Evolutionary conservation across 495 filamentous ascomycete species (phyloP), one percentile per base, ranked within the genome.

Genomic region (Recurvomyces mirabilis): DNA sequence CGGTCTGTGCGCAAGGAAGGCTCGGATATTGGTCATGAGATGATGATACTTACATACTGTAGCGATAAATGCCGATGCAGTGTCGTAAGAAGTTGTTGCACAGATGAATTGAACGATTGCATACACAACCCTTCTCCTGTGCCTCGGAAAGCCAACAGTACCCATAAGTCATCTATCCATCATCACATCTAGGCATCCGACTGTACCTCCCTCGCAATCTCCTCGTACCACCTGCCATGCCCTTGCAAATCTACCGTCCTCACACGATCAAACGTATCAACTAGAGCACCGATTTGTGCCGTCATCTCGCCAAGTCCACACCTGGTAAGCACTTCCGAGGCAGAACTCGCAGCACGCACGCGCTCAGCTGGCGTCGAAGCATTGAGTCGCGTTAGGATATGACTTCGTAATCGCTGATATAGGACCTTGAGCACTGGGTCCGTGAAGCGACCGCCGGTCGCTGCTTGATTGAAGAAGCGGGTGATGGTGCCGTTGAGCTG

Each of bases 301-400:
- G 89, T 81, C 64, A 93, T 94, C 63, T 98, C 91, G 0, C 81
- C 77, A 63, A 96, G 71, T 0, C 91, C 93, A 29, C 80, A 73
- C 1, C 74, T 71, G 1, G 84, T 82, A 13, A 98, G 68, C 35
- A 78, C 81, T 61, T 96, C 88, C 19, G 78, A 82, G 4, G 87
- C 89, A 0, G 78, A 84, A 38, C 75, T 84, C 1, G 82, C 83
- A n/a, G 79, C 77, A 49, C 75, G 73, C 13, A 93, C 81, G 47
- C 84, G 75, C 61, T 95, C 88, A 33, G 73, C 82, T 28, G 84
- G 77, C 41, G 80, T 87, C 13, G 70, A 74, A 1, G 87, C 84
- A 33, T 74, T 75, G 22, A 98, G 63, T 5, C 93, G 73, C 9
- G 68, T 72, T n/a, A 85, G 68, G 13, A 96, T 69, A 57, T 95